phyloP scores from a whole-genome alignment of 106 monocot genomes.

The Ottelia alismoides region DNA sequence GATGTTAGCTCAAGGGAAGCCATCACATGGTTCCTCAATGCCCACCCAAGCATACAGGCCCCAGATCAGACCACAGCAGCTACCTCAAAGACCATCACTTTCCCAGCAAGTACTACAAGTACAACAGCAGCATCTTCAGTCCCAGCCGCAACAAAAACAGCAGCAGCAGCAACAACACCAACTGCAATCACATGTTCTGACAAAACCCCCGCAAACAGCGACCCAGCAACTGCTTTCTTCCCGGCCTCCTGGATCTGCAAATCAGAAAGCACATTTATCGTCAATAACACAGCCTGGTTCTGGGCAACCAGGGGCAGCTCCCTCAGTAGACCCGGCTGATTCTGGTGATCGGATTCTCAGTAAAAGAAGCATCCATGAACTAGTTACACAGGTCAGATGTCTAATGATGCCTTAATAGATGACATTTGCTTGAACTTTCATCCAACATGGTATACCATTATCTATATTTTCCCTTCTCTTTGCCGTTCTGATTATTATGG shows the following conservation, averaged over 20 bases:
- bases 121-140: constrained; percentile 11
- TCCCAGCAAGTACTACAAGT: constrained; percentile 17
- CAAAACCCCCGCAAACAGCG: constrained; percentile 15
- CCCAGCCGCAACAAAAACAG: constrained; percentile 7
- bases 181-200: no score
- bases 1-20: constrained; percentile 38
- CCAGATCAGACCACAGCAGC: constrained; percentile 26
- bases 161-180: constrained; percentile 7
- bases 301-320: constrained; percentile 10
- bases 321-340: constrained; percentile 29
- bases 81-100: constrained; percentile 43
- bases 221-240: constrained; percentile 26
- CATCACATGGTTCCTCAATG: no score
- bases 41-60: constrained; percentile 46
- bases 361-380: constrained; percentile 73
- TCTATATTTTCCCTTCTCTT: no score
- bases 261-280: constrained; percentile 22
- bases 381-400: constrained; percentile 71
- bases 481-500: no score
- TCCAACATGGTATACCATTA: no score
- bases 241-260: constrained; percentile 19
- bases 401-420: no score
- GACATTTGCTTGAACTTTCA: no score
- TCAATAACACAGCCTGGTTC: constrained; percentile 20
- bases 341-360: constrained; percentile 37